These are phyloP conservation scores for Dinochytrium kinnereticum DNA, from an alignment of 371 early-diverging fungal genomes.

Conservation along the genomic window DNA sequence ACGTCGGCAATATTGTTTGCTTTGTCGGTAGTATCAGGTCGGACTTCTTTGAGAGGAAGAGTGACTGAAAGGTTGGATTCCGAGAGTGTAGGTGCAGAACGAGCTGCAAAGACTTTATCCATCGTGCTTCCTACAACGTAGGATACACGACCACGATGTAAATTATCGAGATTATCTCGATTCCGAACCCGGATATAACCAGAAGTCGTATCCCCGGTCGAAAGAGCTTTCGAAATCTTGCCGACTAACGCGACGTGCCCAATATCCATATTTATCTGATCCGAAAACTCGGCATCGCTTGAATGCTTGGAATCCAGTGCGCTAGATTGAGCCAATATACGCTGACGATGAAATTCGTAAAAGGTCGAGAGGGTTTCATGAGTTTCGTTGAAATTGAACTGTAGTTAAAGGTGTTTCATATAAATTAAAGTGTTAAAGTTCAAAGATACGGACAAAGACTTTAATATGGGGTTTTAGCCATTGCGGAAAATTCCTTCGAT, in stretches of 20 bases:
- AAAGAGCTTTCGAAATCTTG: not conserved
- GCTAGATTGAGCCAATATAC: not conserved
- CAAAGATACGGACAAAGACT: not conserved
- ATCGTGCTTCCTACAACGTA: not conserved
- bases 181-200: no score
- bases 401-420: not conserved
- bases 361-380: not conserved
- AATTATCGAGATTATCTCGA: no score
- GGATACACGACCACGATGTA: no score
- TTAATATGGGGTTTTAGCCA: constrained; percentile 4
- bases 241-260: not conserved
- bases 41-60: no score
- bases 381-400: not conserved
- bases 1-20: no score
- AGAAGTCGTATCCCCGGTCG: no score
- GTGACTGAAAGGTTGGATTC: not conserved
- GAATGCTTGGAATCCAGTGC: not conserved
- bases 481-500: not conserved
- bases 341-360: not conserved
- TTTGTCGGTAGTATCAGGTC: no score
- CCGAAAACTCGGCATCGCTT: not conserved
- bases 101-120: not conserved
- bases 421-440: not conserved
- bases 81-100: not conserved
- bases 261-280: no score